These are phyloP conservation scores for Corylus avellana DNA, from an alignment of 306 rosid species.

Conservation along the genomic window DNA sequence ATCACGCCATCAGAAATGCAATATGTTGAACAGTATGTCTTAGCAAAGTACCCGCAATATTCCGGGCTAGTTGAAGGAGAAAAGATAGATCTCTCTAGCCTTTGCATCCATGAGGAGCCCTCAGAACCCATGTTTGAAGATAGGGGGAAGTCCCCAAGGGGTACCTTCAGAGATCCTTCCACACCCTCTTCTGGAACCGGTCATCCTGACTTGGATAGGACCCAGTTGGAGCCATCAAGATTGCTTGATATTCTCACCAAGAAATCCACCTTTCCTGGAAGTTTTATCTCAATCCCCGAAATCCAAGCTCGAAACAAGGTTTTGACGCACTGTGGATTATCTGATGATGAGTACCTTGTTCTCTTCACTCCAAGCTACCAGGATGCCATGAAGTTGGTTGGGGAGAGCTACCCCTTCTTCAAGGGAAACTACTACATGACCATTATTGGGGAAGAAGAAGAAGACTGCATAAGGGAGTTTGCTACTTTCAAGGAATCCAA, in stretches of 20 bases:
- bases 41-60: constrained; percentile 85
- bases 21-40: constrained; percentile 78
- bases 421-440: constrained; percentile 70
- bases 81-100: constrained; percentile 53
- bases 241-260: constrained; percentile 70
- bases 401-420: constrained; percentile 78
- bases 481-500: constrained; percentile 73
- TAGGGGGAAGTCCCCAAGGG: constrained; percentile 56
- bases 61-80: constrained; percentile 54
- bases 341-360: constrained; percentile 68
- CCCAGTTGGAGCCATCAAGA: constrained; percentile 75
- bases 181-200: constrained; percentile 49
- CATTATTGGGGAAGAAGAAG: constrained; percentile 45
- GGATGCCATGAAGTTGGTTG: constrained; percentile 78
- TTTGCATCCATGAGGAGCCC: constrained; percentile 66
- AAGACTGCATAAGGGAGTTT: constrained; percentile 61
- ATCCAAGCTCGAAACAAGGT: constrained; percentile 68
- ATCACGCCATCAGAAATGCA: constrained; percentile 80
- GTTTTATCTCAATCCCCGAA: constrained; percentile 82
- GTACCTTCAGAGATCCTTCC: constrained; percentile 38
- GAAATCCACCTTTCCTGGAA: constrained; percentile 74
- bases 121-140: constrained; percentile 49
- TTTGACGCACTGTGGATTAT: constrained; percentile 72
- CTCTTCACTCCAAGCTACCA: constrained; percentile 70
- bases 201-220: constrained; percentile 70